Conservation (phyloP, 1,284 basidiomycete species). For the Veloboletus limbatus region DNA sequence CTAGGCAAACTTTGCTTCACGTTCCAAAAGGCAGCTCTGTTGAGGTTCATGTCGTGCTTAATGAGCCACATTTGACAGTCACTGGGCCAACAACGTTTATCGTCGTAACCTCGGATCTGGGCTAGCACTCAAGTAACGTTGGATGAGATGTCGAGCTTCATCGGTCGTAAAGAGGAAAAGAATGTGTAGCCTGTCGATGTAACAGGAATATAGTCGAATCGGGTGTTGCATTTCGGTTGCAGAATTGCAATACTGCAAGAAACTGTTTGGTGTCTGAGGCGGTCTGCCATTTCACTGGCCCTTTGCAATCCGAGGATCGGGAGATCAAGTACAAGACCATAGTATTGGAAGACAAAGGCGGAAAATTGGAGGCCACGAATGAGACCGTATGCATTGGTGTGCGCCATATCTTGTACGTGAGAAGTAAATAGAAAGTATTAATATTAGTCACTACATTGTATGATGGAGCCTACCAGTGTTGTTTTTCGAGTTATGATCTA, state of each 20-base stretch:
- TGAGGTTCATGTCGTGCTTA: constrained; percentile 99
- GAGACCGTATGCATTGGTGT: constrained; percentile 88
- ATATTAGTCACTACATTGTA: neutral
- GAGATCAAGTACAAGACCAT: constrained; percentile 87
- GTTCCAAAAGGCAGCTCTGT: constrained; percentile 98
- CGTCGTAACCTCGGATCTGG: constrained; percentile 99
- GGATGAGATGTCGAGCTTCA: constrained; percentile 96
- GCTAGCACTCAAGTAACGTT: constrained; percentile 94
- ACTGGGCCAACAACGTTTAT: constrained; percentile 98
- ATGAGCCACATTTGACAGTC: constrained; percentile 99
- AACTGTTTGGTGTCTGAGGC: constrained; percentile 93
- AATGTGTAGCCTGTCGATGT: constrained; percentile 91
- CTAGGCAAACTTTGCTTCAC: constrained; percentile 97
- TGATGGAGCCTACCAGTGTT: constrained; percentile 61
- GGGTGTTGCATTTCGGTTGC: constrained; percentile 92
- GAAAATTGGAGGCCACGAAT: constrained; percentile 96
- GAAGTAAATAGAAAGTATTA: constrained; percentile 39
- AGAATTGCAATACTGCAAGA: constrained; percentile 92
- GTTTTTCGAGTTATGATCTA: constrained; percentile 97
- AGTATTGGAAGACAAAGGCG: constrained; percentile 97
- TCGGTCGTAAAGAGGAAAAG: constrained; percentile 99
- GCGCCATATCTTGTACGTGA: constrained; percentile 94
- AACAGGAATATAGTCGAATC: constrained; percentile 92
- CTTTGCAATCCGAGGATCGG: constrained; percentile 92
- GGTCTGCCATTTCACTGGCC: constrained; percentile 98